Evolutionary conservation across 2,329 filamentous ascomycete species (phyloP), one percentile per base, ranked within the genome.

Genomic region (Colletotrichum tofieldiae): DNA sequence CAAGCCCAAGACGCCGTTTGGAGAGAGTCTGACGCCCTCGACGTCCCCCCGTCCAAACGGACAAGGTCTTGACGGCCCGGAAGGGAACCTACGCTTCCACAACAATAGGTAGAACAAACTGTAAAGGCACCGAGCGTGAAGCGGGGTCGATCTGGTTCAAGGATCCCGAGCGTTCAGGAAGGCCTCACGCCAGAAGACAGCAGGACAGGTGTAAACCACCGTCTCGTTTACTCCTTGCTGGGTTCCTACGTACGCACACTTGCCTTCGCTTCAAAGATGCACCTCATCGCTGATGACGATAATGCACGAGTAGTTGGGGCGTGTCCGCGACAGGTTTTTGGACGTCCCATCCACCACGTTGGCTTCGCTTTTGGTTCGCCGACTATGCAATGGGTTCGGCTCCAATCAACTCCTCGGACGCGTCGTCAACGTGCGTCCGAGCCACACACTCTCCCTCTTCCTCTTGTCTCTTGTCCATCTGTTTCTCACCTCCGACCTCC

Each of bases 351-450:
- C 47, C 47, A 49, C n/a, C n/a, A 18, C 29, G 20, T 54, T 16
- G 16, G 51, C 26, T 41, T 47, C 54, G 37, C 23, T 29, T 39
- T 60, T 54, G n/a, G 43, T 59, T 45, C 54, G 67, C 60, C 55
- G 45, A 45, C 29, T 55, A 29, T 23, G 58, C 29, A 49, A 29
- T 23, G 58, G 51, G 18, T 26, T 29, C 20, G 12, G n/a, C 49
- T 35, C 67, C 67, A 66, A 71, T 71, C 63, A 71, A 37, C 18
- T 29, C 51, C 26, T 59, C 55, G 47, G 62, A 65, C 45, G 68
- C 56, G 67, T 67, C 39, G 49, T 39, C 59, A 32, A 56, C 29
- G 26, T 59, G 43, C 54, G 51, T 63, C 61, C 67, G 52, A 69
- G 67, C 67, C 52, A 69, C 66, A 60, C 51, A 20, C 56, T 45